Evolutionary conservation across 208 protist species (phyloP), one percentile per base, ranked within the genome.

Genomic region (Trypanosoma grayi): DNA sequence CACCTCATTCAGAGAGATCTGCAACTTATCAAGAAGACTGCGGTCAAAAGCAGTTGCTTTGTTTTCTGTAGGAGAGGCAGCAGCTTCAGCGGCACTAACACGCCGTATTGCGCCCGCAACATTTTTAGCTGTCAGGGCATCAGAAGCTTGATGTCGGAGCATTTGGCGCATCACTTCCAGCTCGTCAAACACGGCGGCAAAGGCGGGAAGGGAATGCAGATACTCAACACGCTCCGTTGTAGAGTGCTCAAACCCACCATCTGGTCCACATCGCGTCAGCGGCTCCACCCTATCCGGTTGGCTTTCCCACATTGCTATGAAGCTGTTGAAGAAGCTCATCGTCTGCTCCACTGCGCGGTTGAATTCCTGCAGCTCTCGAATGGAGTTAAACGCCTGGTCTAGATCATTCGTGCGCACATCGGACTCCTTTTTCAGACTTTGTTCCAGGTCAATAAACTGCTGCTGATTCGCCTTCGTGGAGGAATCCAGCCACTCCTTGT

Each of bases 161-260:
- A 89, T 73, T n/a, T 62, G 54, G 11, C 81, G 75, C 58, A 92
- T 27, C 33, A 87, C 78, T 3, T 85, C 77, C 55, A 92, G 24
- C 63, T 92, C 85, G 30, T 90, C 82, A 25, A 62, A 77, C 28
- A 92, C 22, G n/a, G 57, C 72, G 1, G 41, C 46, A 56, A 94
- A 90, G 22, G 80, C 63, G 0, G 80, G 77, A 59, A 94, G 68
- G 13, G 78, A 79, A 60, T 83, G 75, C 9, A 92, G 47, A 60
- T 78, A 94, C n/a, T 18, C 43, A 24, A 75, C 75, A 48, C 82
- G 79, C 27, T 82, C 77, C 40, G 85, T 67, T n/a, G 80, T 50
- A 36, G 60, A 59, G 53, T 84, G 58, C 70, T 74, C 70, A 18
- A 75, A 50, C 28, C 63, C 47, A 47, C 57, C 56, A 1, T 59